Evolutionary conservation across 2,329 filamentous ascomycete species (phyloP).

Genomic region (Chrysoporthe deuterocubensis): DNA sequence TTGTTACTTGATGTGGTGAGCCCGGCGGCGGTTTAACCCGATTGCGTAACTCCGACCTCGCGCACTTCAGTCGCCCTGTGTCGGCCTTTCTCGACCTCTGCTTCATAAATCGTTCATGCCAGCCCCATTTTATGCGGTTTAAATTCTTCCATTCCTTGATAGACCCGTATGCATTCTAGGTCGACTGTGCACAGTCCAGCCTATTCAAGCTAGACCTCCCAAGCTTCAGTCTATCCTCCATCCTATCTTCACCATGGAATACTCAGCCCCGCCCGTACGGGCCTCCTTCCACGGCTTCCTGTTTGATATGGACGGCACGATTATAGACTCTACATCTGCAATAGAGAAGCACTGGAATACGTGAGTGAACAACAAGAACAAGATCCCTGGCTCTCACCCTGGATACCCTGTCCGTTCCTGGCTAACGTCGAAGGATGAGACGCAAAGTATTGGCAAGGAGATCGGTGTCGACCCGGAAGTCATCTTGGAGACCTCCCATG

Average conservation of each 20-base stretch:
- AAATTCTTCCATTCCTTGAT: neutral
- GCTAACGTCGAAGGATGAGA: slow-evolving; percentile 12
- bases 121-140: neutral
- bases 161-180: neutral
- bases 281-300: slow-evolving; percentile 61
- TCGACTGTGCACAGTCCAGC: neutral
- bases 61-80: neutral
- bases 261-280: slow-evolving; percentile 48
- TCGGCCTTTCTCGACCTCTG: neutral
- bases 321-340: slow-evolving; percentile 79
- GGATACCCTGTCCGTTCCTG: neutral
- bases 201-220: neutral
- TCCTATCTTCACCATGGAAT: slow-evolving; percentile 34
- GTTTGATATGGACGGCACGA: slow-evolving; percentile 82
- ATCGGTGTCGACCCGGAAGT: slow-evolving; percentile 82
- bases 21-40: slow-evolving; percentile 11
- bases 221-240: neutral
- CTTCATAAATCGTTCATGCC: neutral
- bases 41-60: slow-evolving; percentile 22
- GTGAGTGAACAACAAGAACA: slow-evolving; percentile 45
- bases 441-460: slow-evolving; percentile 72
- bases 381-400: neutral
- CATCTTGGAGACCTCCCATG: slow-evolving; percentile 90
- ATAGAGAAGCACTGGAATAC: slow-evolving; percentile 78
- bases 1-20: neutral